These are phyloP conservation scores for Pontederia crassipes DNA, from an alignment of 176 grass and related monocot genomes.

Conservation along the genomic window DNA sequence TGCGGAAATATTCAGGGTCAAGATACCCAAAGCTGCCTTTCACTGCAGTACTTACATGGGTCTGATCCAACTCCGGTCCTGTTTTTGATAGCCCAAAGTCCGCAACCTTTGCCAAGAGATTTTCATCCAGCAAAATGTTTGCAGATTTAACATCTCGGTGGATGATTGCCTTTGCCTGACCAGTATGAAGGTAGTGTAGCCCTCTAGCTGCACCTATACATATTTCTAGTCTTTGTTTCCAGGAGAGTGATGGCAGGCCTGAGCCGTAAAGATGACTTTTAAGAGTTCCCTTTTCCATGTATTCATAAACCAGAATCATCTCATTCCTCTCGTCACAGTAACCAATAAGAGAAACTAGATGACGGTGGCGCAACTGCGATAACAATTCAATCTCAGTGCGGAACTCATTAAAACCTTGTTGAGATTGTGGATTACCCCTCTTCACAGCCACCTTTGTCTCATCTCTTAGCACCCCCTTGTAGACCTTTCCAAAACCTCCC, in stretches of 20 bases:
- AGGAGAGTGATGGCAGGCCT: not conserved
- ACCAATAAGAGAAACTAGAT: constrained; percentile 19
- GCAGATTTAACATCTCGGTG: constrained; percentile 20
- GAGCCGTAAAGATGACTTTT: constrained; percentile 15
- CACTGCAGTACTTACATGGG: constrained; percentile 15
- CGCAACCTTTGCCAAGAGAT: constrained; percentile 19
- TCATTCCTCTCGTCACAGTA: constrained; percentile 17
- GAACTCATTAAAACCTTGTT: constrained; percentile 15
- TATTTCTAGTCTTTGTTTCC: constrained; percentile 18
- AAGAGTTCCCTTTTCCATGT: constrained; percentile 18
- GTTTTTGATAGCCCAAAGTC: constrained; percentile 14
- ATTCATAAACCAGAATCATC: constrained; percentile 20
- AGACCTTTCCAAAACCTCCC: constrained; percentile 18
- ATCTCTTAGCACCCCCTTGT: constrained; percentile 15
- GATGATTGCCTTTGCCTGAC: constrained; percentile 13
- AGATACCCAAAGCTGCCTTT: constrained; percentile 17
- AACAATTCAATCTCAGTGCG: constrained; percentile 13
- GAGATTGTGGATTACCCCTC: constrained; percentile 16
- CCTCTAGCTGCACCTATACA: constrained; percentile 17
- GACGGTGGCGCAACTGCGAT: constrained; percentile 13
- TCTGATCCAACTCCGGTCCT: constrained; percentile 16
- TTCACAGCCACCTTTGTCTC: constrained; percentile 16
- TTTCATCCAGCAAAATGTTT: constrained; percentile 14
- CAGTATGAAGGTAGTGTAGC: constrained; percentile 19
- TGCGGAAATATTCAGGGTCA: constrained; percentile 10